phyloP scores from a whole-genome alignment of 192 early-diverging fungal genomes.

The Coemansia sp. region DNA sequence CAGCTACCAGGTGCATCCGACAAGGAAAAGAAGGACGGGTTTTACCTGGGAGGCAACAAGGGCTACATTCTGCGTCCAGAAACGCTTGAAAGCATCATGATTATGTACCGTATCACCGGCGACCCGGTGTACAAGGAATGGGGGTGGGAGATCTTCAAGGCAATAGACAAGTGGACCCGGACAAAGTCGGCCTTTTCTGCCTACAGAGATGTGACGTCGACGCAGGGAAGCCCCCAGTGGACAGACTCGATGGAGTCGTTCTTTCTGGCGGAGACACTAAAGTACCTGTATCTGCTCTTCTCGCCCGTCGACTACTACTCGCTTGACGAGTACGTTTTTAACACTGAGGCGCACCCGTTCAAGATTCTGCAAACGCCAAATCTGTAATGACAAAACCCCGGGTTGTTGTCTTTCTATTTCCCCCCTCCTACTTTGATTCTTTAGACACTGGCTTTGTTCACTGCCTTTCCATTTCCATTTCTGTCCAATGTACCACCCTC shows the following conservation, averaged over 20 bases:
- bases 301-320: constrained; percentile 63
- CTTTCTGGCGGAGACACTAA: constrained; percentile 85
- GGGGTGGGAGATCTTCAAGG: constrained; percentile 85
- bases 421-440: neutral
- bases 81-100: constrained; percentile 85
- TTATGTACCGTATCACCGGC: constrained; percentile 82
- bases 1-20: constrained; percentile 11
- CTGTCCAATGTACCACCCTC: no score
- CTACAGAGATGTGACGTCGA: constrained; percentile 52
- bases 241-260: constrained; percentile 57
- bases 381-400: neutral
- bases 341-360: constrained; percentile 93
- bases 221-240: constrained; percentile 19
- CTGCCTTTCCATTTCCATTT: neutral
- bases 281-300: constrained; percentile 91
- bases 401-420: neutral
- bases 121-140: constrained; percentile 67
- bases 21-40: constrained; percentile 28
- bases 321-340: constrained; percentile 86
- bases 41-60: constrained; percentile 51
- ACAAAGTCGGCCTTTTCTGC: constrained; percentile 63
- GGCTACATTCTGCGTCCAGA: constrained; percentile 65
- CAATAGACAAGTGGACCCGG: constrained; percentile 77
- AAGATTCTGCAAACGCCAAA: constrained; percentile 50
- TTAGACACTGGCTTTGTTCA: constrained; percentile 1